phyloP scores from a whole-genome alignment of 768 basidiomycete genomes.

The Lentinula aciculospora region DNA sequence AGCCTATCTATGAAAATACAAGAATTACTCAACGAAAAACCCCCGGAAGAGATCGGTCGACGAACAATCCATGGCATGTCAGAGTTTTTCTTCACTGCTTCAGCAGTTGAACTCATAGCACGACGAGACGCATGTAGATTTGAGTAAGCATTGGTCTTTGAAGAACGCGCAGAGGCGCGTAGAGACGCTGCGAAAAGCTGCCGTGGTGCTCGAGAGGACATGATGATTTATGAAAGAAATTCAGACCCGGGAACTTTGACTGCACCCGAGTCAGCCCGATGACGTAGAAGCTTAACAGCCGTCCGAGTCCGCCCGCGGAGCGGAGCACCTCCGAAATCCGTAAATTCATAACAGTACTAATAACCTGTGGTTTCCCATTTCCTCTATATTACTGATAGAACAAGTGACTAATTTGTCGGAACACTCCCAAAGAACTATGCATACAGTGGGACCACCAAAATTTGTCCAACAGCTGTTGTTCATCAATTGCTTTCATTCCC shows the following conservation, averaged over 20 bases:
- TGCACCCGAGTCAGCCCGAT: background rate
- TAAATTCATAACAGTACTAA: too few species aligned
- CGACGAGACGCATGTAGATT: conserved; percentile 6
- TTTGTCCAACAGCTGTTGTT: too few species aligned
- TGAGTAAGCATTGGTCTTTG: background rate
- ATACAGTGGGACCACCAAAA: too few species aligned
- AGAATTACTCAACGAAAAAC: background rate
- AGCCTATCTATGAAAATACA: conserved; percentile 4
- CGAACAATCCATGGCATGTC: conserved; percentile 9
- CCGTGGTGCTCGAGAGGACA: conserved; percentile 2
- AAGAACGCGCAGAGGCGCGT: conserved; percentile 2
- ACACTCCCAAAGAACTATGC: too few species aligned
- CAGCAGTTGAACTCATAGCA: conserved; percentile 7
- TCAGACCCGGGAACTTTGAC: background rate
- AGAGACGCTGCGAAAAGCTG: conserved; percentile 2
- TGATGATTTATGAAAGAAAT: background rate
- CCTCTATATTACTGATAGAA: too few species aligned
- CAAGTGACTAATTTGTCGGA: too few species aligned
- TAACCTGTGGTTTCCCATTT: too few species aligned
- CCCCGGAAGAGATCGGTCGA: background rate
- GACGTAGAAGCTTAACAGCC: background rate
- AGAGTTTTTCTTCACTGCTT: conserved; percentile 4
- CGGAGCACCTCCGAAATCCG: too few species aligned
- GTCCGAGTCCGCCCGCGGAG: background rate
- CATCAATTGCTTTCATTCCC: too few species aligned